Percentiles rank a stretch among this genome's conserved stretches.
phyloP scores from a whole-genome alignment of 73 alveolate genomes.

The Paramecium primaurelia region DNA sequence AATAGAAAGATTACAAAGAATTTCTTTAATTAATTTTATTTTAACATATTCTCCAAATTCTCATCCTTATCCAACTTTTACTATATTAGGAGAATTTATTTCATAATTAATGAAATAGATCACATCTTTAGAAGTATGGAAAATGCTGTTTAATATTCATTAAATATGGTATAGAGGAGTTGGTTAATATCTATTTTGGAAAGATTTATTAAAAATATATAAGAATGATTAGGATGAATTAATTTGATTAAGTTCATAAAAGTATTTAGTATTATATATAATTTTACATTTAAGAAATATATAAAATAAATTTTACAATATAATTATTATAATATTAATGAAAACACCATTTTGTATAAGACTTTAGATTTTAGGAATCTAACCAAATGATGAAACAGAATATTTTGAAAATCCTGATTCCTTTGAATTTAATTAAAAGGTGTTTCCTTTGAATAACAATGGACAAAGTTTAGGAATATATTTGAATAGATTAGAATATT shows the following conservation, averaged over 20 bases:
- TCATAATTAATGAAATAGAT: neutral
- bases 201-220: neutral
- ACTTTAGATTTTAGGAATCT: neutral
- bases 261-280: neutral
- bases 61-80: neutral
- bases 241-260: neutral
- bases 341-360: neutral
- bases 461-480: neutral
- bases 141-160: neutral
- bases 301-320: neutral
- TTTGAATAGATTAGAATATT: neutral
- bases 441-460: neutral
- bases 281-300: neutral
- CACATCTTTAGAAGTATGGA: neutral
- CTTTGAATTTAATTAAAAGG: neutral
- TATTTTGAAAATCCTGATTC: neutral
- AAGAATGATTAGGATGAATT: neutral
- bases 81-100: neutral
- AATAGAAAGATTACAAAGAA: neutral
- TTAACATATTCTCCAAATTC: conserved; percentile 14
- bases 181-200: neutral
- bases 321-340: neutral
- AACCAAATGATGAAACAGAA: neutral
- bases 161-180: neutral
- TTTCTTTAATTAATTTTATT: neutral